Evolutionary conservation across 495 filamentous ascomycete genomes (phyloP).

Genomic region (Neurospora intermedia): DNA sequence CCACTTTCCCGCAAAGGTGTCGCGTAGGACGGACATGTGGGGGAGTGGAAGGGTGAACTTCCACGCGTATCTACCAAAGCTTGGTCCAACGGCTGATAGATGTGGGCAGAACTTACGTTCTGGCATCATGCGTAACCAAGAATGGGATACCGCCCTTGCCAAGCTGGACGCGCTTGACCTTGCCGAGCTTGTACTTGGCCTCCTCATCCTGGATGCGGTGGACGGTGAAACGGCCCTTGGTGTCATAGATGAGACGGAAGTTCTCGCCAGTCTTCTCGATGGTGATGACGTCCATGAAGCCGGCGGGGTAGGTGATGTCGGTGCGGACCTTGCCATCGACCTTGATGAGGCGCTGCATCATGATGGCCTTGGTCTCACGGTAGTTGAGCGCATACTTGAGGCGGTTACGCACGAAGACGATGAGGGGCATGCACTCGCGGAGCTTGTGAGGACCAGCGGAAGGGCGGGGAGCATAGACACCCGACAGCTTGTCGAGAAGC

Average conservation of each 20-base stretch:
- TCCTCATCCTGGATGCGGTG: constrained; percentile 97
- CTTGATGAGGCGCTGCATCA: constrained; percentile 99
- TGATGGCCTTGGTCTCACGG: constrained; percentile 92
- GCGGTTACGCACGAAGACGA: constrained; percentile 98
- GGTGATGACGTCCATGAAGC: constrained; percentile 98
- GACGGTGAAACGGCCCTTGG: constrained; percentile 99
- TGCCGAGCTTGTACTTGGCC: constrained; percentile 98
- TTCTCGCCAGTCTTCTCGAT: constrained; percentile 99
- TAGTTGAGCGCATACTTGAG: constrained; percentile 99
- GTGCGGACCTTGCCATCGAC: constrained; percentile 99
- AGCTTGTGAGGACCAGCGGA: constrained; percentile 98
- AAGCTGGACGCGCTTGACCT: constrained; percentile 98
- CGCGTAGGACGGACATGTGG: constrained; percentile 1
- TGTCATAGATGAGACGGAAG: constrained; percentile 99
- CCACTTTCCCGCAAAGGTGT: neutral
- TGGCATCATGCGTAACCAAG: constrained; percentile 99
- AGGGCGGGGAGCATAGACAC: constrained; percentile 90
- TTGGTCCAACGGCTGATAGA: constrained; percentile 99
- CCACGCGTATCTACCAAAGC: constrained; percentile 66
- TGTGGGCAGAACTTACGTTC: constrained; percentile 94
- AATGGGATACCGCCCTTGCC: constrained; percentile 99
- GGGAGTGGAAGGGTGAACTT: constrained; percentile 1
- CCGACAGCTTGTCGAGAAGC: constrained; percentile 98
- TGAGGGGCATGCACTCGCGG: constrained; percentile 95
- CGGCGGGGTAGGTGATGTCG: constrained; percentile 92